Percentiles rank a stretch among this genome's conserved stretches.
phyloP scores from a whole-genome alignment of 1,284 basidiomycete genomes.

The Rhodotorula sp. region DNA sequence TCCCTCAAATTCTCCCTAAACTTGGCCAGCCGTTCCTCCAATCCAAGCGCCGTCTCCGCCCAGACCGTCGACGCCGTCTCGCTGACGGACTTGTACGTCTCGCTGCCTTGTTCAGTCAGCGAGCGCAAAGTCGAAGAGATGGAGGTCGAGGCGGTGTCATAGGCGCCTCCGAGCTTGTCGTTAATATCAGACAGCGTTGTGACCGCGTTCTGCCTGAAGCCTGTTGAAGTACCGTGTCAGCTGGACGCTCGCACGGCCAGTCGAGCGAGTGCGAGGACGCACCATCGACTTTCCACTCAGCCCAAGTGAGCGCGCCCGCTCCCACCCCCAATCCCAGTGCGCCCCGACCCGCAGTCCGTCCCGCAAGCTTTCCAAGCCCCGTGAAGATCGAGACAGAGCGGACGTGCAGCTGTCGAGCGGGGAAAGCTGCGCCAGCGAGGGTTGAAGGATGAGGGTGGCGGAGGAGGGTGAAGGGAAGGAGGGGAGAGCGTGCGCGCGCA shows the following conservation, averaged over 20 bases:
- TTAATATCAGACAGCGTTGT: slow-evolving; percentile 24
- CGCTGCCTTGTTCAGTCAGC: slow-evolving; percentile 4
- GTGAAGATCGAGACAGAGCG: slow-evolving; percentile 34
- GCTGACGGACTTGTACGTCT: slow-evolving; percentile 18
- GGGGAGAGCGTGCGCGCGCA: neutral
- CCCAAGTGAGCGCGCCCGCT: slow-evolving; percentile 84
- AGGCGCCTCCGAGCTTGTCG: slow-evolving; percentile 24
- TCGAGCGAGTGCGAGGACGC: slow-evolving; percentile 42
- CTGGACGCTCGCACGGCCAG: neutral
- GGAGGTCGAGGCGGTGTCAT: slow-evolving; percentile 19
- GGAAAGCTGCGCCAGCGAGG: neutral
- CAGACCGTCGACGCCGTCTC: slow-evolving; percentile 25
- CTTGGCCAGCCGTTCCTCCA: slow-evolving; percentile 10
- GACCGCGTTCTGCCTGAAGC: slow-evolving; percentile 35
- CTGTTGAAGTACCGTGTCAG: slow-evolving; percentile 18
- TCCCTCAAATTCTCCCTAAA: slow-evolving; percentile 19
- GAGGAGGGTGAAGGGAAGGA: neutral
- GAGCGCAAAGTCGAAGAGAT: slow-evolving; percentile 14
- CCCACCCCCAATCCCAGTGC: slow-evolving; percentile 56
- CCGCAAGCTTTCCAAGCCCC: slow-evolving; percentile 33
- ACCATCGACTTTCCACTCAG: slow-evolving; percentile 93
- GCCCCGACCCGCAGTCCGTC: slow-evolving; percentile 33
- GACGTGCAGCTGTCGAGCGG: slow-evolving; percentile 24
- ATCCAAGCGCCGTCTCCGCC: slow-evolving; percentile 16
- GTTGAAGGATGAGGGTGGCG: slow-evolving; percentile 15